Base-by-base conservation (phyloP, 2,329 filamentous ascomycete genomes). In the Cytospora piceae region DNA sequence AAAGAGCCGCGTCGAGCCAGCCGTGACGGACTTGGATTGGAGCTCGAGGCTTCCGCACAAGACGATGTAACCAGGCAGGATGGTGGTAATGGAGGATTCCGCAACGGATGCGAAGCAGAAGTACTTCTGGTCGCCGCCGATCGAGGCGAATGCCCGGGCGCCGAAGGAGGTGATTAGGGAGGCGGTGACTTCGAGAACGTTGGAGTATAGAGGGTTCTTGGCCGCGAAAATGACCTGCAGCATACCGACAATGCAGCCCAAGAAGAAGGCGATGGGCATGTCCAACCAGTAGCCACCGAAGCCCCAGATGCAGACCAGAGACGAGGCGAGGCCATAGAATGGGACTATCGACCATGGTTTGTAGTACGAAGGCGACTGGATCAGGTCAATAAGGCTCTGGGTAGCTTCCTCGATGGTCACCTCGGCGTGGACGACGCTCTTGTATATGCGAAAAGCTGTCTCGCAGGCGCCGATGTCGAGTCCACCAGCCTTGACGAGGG, bases 391-490 rank as follows among this genome's bases (percentile, higher is more conserved):
- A 14, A 69, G 49, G 5, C 7, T 49, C 20, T 68, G 57, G 24
- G 60, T 64, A 4, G 68, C 68, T 7, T 69, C 67, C 46, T 69
- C 65, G 29, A 68, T 27, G 27, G 63, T 59, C 14, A 68, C 61
- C 9, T 61, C 46, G 11, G 65, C 66, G 32, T 66, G 65, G 14
- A 69, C 65, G n/a, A 69, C 68, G 32, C 60, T 53, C 49, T 66
- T 69, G 63, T 68, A 69, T 17, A 69, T 53, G n/a, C 58, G 68
- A 58, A 69, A 69, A 20, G 62, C 39, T 3, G 55, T 52, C 60
- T 69, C 67, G 53, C 67, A 69, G 9, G 67, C 62, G 15, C 67
- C 67, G 46, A 69, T 65, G 27, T 69, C 67, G n/a, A 69, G 67
- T 6, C 67, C 67, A 24, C 67, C 61, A 5, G 67, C 67, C 27